Evolutionary conservation across 345 rosid genomes (phyloP).

Genomic region (Mallotus nudiflorus): DNA sequence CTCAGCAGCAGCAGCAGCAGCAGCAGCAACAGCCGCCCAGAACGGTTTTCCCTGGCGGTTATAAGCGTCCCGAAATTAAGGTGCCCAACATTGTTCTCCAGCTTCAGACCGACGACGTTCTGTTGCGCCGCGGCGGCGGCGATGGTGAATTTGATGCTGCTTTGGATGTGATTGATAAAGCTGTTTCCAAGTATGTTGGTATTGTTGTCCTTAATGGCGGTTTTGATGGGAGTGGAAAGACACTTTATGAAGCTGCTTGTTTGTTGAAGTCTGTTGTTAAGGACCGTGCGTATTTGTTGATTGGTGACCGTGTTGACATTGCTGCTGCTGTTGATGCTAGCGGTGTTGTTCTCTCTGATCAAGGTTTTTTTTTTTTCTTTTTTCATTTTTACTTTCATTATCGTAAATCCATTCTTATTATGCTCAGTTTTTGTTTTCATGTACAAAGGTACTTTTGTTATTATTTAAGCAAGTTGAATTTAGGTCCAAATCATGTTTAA

Average conservation of each 20-base stretch:
- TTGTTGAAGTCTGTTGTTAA: conserved; percentile 72
- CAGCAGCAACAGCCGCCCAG: conserved; percentile 41
- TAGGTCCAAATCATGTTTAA: not conserved
- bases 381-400: not conserved
- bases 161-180: conserved; percentile 62
- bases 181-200: conserved; percentile 68
- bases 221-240: conserved; percentile 49
- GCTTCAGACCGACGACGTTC: conserved; percentile 59
- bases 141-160: too few relatives aligned
- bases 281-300: conserved; percentile 77
- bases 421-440: not conserved
- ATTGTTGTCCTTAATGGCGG: conserved; percentile 73
- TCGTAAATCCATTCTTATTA: too few relatives aligned
- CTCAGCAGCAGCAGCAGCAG: conserved; percentile 23
- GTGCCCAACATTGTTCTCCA: conserved; percentile 75
- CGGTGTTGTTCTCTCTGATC: conserved; percentile 91
- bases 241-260: conserved; percentile 83
- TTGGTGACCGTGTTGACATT: conserved; percentile 83
- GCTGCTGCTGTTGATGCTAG: conserved; percentile 83
- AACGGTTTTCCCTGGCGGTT: conserved; percentile 91
- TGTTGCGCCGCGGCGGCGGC: too few relatives aligned
- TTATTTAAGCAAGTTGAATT: not conserved
- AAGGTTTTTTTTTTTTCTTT: conserved; percentile 41
- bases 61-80: conserved; percentile 79
- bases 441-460: not conserved